Percentiles rank a stretch among this genome's conserved stretches.
phyloP scores from a whole-genome alignment of 306 rosid genomes.

The Leucaena leucocephala region DNA sequence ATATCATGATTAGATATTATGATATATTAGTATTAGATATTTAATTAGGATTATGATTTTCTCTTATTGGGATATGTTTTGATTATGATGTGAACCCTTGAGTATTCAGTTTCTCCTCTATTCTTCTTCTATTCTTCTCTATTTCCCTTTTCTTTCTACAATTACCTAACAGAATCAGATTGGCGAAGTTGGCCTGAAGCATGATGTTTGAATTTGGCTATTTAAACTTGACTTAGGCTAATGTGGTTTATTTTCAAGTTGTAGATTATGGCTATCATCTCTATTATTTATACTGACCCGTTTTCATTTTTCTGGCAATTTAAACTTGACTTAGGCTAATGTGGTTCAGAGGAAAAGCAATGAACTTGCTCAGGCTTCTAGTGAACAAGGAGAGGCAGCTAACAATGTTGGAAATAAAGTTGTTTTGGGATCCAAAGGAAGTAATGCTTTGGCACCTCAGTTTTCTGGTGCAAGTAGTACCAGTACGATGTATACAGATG shows the following conservation, averaged over 20 bases:
- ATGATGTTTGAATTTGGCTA: background rate
- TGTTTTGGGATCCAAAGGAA: conserved; percentile 70
- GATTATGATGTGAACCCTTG: no score
- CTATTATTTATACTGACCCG: conserved; percentile 35
- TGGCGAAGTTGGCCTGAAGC: conserved; percentile 18
- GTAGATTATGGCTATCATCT: conserved; percentile 29
- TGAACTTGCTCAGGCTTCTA: conserved; percentile 67
- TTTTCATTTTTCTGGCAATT: conserved; percentile 31
- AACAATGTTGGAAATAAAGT: conserved; percentile 64
- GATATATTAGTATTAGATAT: no score
- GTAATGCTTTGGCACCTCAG: conserved; percentile 49
- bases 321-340: no score
- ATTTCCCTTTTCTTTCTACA: no score
- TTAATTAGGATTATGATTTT: no score
- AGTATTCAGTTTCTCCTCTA: no score
- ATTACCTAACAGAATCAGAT: no score
- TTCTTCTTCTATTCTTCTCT: no score
- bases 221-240: conserved; percentile 24
- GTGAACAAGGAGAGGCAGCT: conserved; percentile 66
- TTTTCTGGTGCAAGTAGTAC: conserved; percentile 56
- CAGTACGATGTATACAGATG: conserved; percentile 61
- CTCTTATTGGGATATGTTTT: no score
- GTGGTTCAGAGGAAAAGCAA: conserved; percentile 70
- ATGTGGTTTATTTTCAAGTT: conserved; percentile 30
- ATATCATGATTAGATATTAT: no score